Evolutionary conservation across 208 protist genomes (phyloP).

Genomic region (Leishmania braziliensis): DNA sequence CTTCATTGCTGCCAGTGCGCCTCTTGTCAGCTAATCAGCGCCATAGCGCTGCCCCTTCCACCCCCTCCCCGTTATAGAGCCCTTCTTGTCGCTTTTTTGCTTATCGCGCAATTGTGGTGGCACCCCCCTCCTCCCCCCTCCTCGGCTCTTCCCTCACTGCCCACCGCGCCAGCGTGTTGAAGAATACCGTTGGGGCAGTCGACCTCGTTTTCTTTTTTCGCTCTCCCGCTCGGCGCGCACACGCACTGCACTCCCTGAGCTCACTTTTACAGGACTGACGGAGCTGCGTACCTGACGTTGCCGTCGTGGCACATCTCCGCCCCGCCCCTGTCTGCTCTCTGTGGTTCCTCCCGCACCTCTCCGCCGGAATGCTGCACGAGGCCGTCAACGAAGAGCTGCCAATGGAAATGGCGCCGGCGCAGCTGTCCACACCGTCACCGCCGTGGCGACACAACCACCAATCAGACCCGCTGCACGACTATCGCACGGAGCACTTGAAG

Average conservation of each 20-base stretch:
- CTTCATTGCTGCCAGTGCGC: too few relatives aligned
- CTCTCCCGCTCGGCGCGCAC: neutral
- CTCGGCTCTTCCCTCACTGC: neutral
- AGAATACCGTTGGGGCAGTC: neutral
- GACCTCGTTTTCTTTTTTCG: neutral
- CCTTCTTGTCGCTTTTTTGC: too few relatives aligned
- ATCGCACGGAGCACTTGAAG: slow-evolving; percentile 12
- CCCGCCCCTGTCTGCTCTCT: neutral
- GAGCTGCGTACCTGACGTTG: neutral
- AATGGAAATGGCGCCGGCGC: neutral
- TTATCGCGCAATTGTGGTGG: too few relatives aligned
- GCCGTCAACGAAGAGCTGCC: slow-evolving; percentile 13
- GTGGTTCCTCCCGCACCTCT: neutral
- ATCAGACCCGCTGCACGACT: slow-evolving; percentile 13
- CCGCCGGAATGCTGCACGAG: slow-evolving; percentile 1
- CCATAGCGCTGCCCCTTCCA: too few relatives aligned
- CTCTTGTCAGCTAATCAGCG: too few relatives aligned
- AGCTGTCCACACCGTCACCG: neutral
- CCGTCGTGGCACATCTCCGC: neutral
- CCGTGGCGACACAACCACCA: neutral
- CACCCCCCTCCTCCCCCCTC: too few relatives aligned
- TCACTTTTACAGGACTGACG: neutral
- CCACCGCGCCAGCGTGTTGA: neutral
- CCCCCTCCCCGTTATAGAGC: too few relatives aligned
- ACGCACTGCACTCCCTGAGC: neutral